Evolutionary conservation across 176 grass and related monocot species (phyloP).

Genomic region (Juncus inflexus): DNA sequence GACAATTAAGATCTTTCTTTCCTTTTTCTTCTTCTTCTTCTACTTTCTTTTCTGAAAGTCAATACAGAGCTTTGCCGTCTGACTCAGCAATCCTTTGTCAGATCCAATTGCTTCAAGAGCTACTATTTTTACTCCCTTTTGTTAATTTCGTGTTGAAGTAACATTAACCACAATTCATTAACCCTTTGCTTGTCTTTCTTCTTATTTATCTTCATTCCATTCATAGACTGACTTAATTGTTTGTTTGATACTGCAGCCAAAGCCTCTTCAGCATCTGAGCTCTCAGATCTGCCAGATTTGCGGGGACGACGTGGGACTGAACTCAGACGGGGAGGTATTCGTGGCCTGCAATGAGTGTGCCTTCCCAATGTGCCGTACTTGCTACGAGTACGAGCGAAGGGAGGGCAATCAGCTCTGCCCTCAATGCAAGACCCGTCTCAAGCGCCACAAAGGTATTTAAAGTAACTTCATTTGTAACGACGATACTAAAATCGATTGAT

Average conservation of each 20-base stretch:
- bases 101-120: background rate
- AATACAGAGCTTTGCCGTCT: background rate
- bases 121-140: background rate
- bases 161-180: background rate
- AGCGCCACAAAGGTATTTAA: conserved; percentile 45
- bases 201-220: background rate
- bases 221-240: conserved; percentile 10
- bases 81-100: background rate
- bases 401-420: conserved; percentile 51
- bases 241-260: conserved; percentile 30
- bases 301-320: conserved; percentile 52
- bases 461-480: background rate
- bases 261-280: conserved; percentile 49
- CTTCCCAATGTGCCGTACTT: conserved; percentile 45
- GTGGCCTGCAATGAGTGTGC: conserved; percentile 54
- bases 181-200: conserved; percentile 9
- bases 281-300: conserved; percentile 73
- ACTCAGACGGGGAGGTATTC: conserved; percentile 37
- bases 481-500: background rate
- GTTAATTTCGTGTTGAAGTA: conserved; percentile 14
- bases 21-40: conserved; percentile 2
- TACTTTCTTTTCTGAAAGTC: background rate
- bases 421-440: conserved; percentile 53
- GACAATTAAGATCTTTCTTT: background rate
- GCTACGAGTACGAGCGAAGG: conserved; percentile 49